These are phyloP conservation scores for Suhomyces maxii DNA, from an alignment of 1,139 yeast genomes.

Conservation along the genomic window DNA sequence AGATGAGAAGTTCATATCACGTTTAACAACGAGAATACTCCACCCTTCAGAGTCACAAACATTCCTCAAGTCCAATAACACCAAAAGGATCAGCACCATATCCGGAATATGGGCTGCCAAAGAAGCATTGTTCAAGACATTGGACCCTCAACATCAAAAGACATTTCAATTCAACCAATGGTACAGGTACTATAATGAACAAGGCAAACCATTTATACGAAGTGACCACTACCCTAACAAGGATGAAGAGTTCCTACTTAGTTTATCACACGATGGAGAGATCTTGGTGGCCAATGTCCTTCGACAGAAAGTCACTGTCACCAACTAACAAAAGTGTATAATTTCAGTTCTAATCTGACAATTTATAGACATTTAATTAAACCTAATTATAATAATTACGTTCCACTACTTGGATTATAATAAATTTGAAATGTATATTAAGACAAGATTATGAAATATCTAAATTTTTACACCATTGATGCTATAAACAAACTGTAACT, in stretches of 20 bases:
- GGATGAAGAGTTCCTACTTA: slow-evolving; percentile 52
- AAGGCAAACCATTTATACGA: slow-evolving; percentile 43
- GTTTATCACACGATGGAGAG: slow-evolving; percentile 69
- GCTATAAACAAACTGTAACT: background rate
- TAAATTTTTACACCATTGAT: background rate
- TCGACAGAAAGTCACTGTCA: slow-evolving; percentile 29
- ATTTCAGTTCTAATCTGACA: background rate
- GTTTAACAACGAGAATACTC: slow-evolving; percentile 51
- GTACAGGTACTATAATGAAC: slow-evolving; percentile 46
- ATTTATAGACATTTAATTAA: background rate
- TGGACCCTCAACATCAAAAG: slow-evolving; percentile 50
- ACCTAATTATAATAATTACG: background rate
- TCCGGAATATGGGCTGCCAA: slow-evolving; percentile 75
- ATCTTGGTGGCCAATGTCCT: slow-evolving; percentile 50
- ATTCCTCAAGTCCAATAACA: slow-evolving; percentile 17
- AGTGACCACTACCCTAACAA: slow-evolving; percentile 27
- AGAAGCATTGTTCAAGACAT: slow-evolving; percentile 70
- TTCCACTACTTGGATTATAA: background rate
- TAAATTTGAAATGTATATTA: background rate
- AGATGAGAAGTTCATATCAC: slow-evolving; percentile 26
- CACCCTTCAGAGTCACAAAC: slow-evolving; percentile 36
- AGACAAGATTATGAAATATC: background rate
- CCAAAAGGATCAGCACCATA: slow-evolving; percentile 34
- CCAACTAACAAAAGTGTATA: background rate
- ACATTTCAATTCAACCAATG: slow-evolving; percentile 60